phyloP scores from a whole-genome alignment of 345 rosid genomes.

The Lagerstroemia speciosa region DNA sequence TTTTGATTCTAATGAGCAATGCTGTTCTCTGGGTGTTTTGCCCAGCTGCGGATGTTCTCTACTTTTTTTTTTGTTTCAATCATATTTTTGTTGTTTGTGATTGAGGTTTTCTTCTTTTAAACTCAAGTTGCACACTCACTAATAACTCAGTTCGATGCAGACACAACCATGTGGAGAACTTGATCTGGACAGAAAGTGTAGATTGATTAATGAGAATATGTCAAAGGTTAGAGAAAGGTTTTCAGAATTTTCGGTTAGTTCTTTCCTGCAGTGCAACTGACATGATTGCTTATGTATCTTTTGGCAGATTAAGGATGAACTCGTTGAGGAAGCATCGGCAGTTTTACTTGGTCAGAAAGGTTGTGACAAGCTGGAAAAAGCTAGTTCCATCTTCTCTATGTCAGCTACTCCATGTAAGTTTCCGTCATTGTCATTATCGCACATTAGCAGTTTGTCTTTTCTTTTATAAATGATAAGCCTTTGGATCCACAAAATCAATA shows the following conservation, averaged over 20 bases:
- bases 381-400: constrained; percentile 1
- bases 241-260: background rate
- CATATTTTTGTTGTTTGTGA: background rate
- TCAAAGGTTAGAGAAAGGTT: constrained; percentile 36
- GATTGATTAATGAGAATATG: constrained; percentile 30
- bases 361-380: constrained; percentile 1
- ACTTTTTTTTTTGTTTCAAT: background rate
- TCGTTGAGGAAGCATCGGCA: constrained; percentile 3
- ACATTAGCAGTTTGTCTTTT: background rate
- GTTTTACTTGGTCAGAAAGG: constrained; percentile 3
- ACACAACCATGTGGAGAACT: constrained; percentile 65
- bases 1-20: background rate
- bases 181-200: constrained; percentile 30
- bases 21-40: background rate
- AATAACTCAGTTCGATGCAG: constrained; percentile 16
- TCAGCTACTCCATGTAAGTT: constrained; percentile 9
- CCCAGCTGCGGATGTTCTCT: background rate
- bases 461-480: no score
- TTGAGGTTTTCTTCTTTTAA: background rate
- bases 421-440: background rate
- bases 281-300: background rate
- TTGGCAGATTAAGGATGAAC: constrained; percentile 2
- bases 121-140: background rate
- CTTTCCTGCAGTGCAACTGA: background rate
- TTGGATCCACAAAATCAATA: no score